Evolutionary conservation across 2,329 filamentous ascomycete genomes (phyloP), one percentile per base, ranked within the genome.

Genomic region (Paramyrothecium roridum): DNA sequence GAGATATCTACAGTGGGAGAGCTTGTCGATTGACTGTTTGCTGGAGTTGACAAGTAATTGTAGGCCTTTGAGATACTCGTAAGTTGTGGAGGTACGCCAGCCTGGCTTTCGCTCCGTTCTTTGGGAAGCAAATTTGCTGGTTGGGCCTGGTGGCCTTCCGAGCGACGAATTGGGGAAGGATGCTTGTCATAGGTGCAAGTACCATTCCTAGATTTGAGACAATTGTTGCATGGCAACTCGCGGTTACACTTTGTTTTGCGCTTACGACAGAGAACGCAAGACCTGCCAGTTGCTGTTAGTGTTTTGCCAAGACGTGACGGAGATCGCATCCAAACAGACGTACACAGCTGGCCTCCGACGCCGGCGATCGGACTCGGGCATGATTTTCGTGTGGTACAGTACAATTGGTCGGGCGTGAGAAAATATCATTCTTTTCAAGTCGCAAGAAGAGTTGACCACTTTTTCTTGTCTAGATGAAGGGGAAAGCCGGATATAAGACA

Each of bases 211-310:
- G 74, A 72, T 8, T 69, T 67, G 3, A 71, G 54, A 52, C 76
- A 78, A 55, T 76, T 76, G 55, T 64, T 67, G 56, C 76, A 79
- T 0, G 76, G 76, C 3, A 59, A 60, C 22, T 71, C 66, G 33
- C 73, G 67, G 54, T 78, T 70, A 54, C 76, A 79, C n/a, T 70
- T 67, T 17, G 77, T 70, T 57, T 79, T 79, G 51, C 76, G 73
- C n/a, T 65, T 67, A 11, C 76, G 66, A 55, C 76, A 78, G 7
- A 74, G 65, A 10, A 68, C 64, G 55, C 76, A 78, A 1, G 75
- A 73, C 7, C 75, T 75, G 37, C 7, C 26, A 30, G 26, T 30
- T 10, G 26, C 26, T 30, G 26, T 30, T 30, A 30, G 26, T 30
- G 26, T 4, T 30, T n/a, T 30, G 26, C 26, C 26, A 30, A 6